Base-by-base conservation (phyloP, 805 yeast genomes). In the Lachancea waltii region DNA sequence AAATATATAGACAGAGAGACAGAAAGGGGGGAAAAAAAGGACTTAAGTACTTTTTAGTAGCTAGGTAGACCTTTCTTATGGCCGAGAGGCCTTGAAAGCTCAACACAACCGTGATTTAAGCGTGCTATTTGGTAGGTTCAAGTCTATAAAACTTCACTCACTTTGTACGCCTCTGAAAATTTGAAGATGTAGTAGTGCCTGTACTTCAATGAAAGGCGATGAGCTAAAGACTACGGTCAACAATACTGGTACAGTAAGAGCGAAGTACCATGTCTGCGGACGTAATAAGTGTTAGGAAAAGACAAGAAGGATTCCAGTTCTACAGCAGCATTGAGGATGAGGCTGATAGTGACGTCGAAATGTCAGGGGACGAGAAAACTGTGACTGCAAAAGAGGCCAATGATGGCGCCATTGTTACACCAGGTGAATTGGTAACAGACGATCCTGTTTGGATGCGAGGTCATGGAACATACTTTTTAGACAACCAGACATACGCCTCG, bases 381-480 rank as follows among this genome's bases (percentile, higher is more conserved):
- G 67, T 47, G 39, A 14, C 25, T 7, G 50, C 54, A 3, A 56
- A 49, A 7, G 67, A 54, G 32, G 53, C 48, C 15, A 36, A 48
- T 14, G 56, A 53, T 8, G 43, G 62, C 13, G 61, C 60, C 31
- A 62, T 92, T 7, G 95, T 90, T 14, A 86, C 97, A 1, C 98
- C 98, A 0, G 98, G 98, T 7, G 97, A 92, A 58, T 65, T 89
- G 35, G 84, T 92, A n/a, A 92, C 97, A 0, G 92, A 85, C 49
- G 97, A 92, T 54, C 85, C 95, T 5, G 73, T 81, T 2, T 92
- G 97, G 97, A 92, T 92, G 98, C 76, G 95, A 55, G 98, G 98
- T 21, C 98, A 90, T 56, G 98, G 98, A 5, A 92, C 97, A 0
- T 92, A 86, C 58, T 76, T 80, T 48, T 64, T 82, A 27, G 78